These are phyloP conservation scores for Mycena venus DNA, from an alignment of 768 basidiomycete genomes.

Conservation along the genomic window DNA sequence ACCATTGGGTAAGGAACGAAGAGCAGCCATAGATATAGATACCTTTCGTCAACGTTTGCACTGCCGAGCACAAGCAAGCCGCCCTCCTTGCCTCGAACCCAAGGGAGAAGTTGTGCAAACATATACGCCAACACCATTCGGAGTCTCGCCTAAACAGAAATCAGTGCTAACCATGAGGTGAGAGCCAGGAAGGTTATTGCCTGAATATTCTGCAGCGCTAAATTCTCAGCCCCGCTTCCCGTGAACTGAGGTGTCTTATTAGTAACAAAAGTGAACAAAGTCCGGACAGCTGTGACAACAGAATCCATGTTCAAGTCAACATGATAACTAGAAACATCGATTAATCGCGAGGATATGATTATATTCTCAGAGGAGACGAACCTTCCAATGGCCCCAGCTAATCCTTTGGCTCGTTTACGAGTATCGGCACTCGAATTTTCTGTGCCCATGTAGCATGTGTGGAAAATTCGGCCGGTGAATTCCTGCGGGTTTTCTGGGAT, in stretches of 20 bases:
- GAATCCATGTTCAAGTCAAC: constrained; percentile 96
- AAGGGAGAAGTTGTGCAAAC: constrained; percentile 95
- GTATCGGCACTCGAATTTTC: constrained; percentile 95
- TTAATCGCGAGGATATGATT: not conserved
- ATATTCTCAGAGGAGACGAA: constrained; percentile 45
- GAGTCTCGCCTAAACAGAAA: constrained; percentile 75
- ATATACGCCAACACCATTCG: constrained; percentile 96
- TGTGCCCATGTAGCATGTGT: constrained; percentile 99
- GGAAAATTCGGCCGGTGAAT: constrained; percentile 89
- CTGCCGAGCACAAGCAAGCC: constrained; percentile 96
- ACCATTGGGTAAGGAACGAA: not conserved
- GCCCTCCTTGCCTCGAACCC: constrained; percentile 87
- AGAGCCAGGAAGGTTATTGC: constrained; percentile 46
- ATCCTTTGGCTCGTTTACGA: constrained; percentile 84
- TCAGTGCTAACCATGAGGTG: not conserved
- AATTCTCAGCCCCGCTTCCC: constrained; percentile 91
- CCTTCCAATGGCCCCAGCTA: constrained; percentile 93
- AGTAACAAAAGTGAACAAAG: constrained; percentile 88
- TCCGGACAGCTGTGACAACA: constrained; percentile 85
- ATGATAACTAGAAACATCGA: constrained; percentile 76
- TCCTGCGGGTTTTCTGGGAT: constrained; percentile 90
- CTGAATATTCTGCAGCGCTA: constrained; percentile 98
- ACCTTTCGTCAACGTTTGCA: constrained; percentile 99
- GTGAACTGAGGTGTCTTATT: constrained; percentile 76
- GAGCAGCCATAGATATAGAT: constrained; percentile 10